Base-by-base conservation (phyloP, 495 filamentous ascomycete species). In the Hypoxylon trugodes region DNA sequence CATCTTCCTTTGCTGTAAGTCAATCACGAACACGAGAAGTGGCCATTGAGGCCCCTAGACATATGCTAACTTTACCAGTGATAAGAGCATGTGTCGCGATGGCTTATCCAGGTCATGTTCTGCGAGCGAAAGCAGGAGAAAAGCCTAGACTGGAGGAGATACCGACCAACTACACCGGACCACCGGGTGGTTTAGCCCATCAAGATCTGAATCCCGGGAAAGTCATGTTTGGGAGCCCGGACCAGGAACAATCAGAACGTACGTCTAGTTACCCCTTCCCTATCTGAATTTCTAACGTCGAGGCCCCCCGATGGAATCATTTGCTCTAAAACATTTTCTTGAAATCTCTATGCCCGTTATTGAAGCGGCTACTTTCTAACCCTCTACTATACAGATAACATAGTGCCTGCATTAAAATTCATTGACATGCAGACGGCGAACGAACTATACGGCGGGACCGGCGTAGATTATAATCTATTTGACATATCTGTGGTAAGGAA, bases 1-100 rank as follows among this genome's bases (percentile, higher is more conserved):
- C 5, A 13, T 60, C 15, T 21, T 43, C 21, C 57, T 60, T 3
- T 60, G 57, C 19, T 36, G 57, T 60, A 60, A 45, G 57, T 60
- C 12, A 19, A 9, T 6, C 8, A 16, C 24, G 4, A 1, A 1
- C 18, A 16, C 4, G 10, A 6, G 7, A 19, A 4, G 8, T 2
- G 10, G 12, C 13, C 28, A n/a, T n/a, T n/a, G n/a, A n/a, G n/a
- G n/a, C n/a, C n/a, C n/a, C n/a, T n/a, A n/a, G n/a, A n/a, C 5
- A 12, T 8, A 28, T 37, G 18, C 45, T 60, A 35, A 60, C 37
- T 41, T 3, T 3, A 13, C 4, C 12, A 60, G 57, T 60, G 57
- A 13, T 52, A 38, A 60, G 57, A 24, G 19, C 57, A 6, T 51
- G 37, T 18, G 5, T 60, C 12, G 57, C 4, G 3, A 26, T 60